Conservation (phyloP, 2,329 filamentous ascomycete species). For the Pleoardoris graminearum region DNA sequence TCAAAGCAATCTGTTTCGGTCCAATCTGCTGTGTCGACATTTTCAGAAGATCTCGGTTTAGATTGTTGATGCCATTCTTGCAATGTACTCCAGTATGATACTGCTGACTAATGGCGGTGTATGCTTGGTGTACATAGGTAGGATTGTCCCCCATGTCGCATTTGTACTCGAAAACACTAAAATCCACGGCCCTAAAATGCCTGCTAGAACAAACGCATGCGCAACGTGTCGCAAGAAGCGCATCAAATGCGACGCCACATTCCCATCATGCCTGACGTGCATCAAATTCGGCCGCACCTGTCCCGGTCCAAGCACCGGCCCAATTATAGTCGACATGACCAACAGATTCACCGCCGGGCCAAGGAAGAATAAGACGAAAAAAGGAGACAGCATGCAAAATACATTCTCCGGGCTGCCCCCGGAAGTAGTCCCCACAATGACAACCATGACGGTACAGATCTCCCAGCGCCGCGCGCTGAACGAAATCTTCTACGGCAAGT, state of each 20-base stretch:
- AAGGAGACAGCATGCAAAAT: neutral
- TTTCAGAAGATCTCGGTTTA: too few relatives aligned
- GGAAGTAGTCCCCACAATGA: conserved; percentile 3
- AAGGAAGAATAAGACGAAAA: conserved; percentile 16
- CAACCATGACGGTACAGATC: conserved; percentile 12
- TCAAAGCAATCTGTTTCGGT: too few relatives aligned
- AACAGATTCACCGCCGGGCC: conserved; percentile 12
- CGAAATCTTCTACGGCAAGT: conserved; percentile 33
- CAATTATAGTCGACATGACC: conserved; percentile 39
- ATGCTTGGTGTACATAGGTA: too few relatives aligned
- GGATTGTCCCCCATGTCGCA: too few relatives aligned
- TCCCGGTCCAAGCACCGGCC: conserved; percentile 31
- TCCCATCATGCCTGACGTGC: conserved; percentile 38
- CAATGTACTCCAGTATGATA: too few relatives aligned
- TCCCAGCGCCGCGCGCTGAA: conserved; percentile 23
- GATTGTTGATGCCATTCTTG: too few relatives aligned
- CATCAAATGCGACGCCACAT: conserved; percentile 38
- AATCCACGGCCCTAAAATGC: conserved; percentile 20
- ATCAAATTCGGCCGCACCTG: conserved; percentile 26
- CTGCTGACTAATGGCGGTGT: too few relatives aligned
- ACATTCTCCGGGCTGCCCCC: neutral
- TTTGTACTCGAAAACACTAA: neutral
- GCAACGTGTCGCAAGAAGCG: conserved; percentile 36
- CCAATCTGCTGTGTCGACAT: too few relatives aligned
- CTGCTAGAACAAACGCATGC: conserved; percentile 31